A percentile compares a stretch with the other conserved stretches of the same genome.
phyloP scores from a whole-genome alignment of 495 filamentous ascomycete species.

The Talaromyces thailandensis region DNA sequence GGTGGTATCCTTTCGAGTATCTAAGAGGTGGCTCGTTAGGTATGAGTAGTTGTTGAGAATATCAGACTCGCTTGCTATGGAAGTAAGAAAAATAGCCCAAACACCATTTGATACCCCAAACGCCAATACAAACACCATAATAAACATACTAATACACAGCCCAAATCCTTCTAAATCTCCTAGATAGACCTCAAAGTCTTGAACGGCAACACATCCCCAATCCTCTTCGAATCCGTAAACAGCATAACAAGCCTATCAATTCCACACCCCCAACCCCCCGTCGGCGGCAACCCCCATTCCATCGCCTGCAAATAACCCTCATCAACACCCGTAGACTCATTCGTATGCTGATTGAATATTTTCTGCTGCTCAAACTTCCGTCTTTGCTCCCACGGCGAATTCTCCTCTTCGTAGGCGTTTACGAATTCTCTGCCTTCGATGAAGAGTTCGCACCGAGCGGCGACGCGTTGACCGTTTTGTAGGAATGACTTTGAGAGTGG shows the following conservation, averaged over 20 bases:
- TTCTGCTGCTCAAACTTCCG: conserved; percentile 68
- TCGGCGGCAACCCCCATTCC: conserved; percentile 83
- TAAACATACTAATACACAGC: background rate
- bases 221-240: conserved; percentile 64
- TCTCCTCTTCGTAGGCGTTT: conserved; percentile 98
- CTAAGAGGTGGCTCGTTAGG: no score
- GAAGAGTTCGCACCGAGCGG: conserved; percentile 85
- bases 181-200: conserved; percentile 59
- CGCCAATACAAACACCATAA: background rate
- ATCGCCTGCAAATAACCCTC: conserved; percentile 77
- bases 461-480: conserved; percentile 54
- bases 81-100: background rate
- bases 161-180: background rate
- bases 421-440: conserved; percentile 70
- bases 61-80: background rate
- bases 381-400: conserved; percentile 79
- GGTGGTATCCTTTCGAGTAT: no score
- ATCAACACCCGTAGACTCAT: conserved; percentile 49
- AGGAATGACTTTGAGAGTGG: conserved; percentile 83
- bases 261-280: conserved; percentile 93
- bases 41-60: no score
- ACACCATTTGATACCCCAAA: background rate
- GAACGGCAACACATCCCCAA: conserved; percentile 78
- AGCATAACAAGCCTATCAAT: conserved; percentile 87
- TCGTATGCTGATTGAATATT: conserved; percentile 26